phyloP scores from a whole-genome alignment of 176 grass and related monocot genomes.

The Oryza rufipogon region DNA sequence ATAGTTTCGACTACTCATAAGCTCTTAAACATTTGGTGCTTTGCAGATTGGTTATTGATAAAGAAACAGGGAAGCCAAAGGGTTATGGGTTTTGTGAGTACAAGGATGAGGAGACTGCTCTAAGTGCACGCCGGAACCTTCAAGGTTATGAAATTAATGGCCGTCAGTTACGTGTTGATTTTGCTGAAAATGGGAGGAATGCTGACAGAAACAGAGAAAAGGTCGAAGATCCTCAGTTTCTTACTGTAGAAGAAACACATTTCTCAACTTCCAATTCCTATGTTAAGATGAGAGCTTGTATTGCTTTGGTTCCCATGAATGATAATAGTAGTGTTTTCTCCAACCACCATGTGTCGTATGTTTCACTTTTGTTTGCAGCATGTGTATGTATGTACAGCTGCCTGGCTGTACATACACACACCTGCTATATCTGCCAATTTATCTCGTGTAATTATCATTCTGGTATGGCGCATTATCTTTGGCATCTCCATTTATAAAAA shows the following conservation, averaged over 20 bases:
- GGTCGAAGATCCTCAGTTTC: slow-evolving; percentile 61
- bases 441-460: slow-evolving; percentile 20
- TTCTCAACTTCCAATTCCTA: slow-evolving; percentile 35
- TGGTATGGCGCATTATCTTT: neutral
- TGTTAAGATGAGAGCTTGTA: slow-evolving; percentile 51
- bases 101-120: slow-evolving; percentile 98
- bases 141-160: slow-evolving; percentile 98
- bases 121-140: slow-evolving; percentile 96
- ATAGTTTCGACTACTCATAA: neutral
- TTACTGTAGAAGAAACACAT: slow-evolving; percentile 52
- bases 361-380: slow-evolving; percentile 44
- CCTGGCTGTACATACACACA: slow-evolving; percentile 38
- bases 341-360: slow-evolving; percentile 37
- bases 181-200: slow-evolving; percentile 99
- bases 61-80: slow-evolving; percentile 94
- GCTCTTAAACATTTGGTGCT: neutral
- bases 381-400: slow-evolving; percentile 46
- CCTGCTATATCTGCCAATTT: slow-evolving; percentile 10
- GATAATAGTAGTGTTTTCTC: slow-evolving; percentile 48
- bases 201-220: slow-evolving; percentile 96
- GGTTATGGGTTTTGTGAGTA: slow-evolving; percentile 99
- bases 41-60: slow-evolving; percentile 91
- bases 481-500: neutral
- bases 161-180: slow-evolving; percentile 95
- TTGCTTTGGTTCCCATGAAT: slow-evolving; percentile 46